Evolutionary conservation across 1,139 yeast species (phyloP).

Genomic region (Kurtzmaniella quercitrusa): DNA sequence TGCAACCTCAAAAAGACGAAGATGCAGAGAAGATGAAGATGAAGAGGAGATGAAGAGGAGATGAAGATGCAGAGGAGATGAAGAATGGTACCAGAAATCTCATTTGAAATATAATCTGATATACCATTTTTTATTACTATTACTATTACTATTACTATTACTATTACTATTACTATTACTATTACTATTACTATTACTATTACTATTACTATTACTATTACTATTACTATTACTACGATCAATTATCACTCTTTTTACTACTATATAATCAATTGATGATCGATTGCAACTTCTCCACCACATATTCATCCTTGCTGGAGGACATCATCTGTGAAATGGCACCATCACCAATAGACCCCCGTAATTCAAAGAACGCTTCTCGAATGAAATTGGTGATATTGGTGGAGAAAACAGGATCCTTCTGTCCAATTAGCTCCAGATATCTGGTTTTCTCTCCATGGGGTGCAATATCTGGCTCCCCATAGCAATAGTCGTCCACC

Average conservation of each 20-base stretch:
- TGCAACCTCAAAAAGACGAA: neutral
- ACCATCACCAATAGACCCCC: conserved; percentile 15
- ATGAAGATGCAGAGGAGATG: neutral
- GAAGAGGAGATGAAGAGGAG: neutral
- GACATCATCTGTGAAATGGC: conserved; percentile 26
- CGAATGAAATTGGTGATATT: conserved; percentile 29
- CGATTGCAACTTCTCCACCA: conserved; percentile 25
- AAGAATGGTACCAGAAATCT: too few species aligned
- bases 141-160: too few species aligned
- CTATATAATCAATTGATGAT: neutral
- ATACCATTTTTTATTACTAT: too few species aligned
- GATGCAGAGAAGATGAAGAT: neutral
- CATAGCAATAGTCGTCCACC: conserved; percentile 43
- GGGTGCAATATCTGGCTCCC: conserved; percentile 43
- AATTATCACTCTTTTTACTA: too few species aligned
- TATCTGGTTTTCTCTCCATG: conserved; percentile 59
- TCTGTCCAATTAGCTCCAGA: conserved; percentile 36
- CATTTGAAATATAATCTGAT: too few species aligned
- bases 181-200: too few species aligned
- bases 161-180: too few species aligned
- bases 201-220: too few species aligned
- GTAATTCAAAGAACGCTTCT: conserved; percentile 18
- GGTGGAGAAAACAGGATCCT: conserved; percentile 60
- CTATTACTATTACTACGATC: too few species aligned
- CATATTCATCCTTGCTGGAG: conserved; percentile 26